These are phyloP conservation scores for Samsoniella hepiali DNA, from an alignment of 2,329 filamentous ascomycete species.

Conservation along the genomic window DNA sequence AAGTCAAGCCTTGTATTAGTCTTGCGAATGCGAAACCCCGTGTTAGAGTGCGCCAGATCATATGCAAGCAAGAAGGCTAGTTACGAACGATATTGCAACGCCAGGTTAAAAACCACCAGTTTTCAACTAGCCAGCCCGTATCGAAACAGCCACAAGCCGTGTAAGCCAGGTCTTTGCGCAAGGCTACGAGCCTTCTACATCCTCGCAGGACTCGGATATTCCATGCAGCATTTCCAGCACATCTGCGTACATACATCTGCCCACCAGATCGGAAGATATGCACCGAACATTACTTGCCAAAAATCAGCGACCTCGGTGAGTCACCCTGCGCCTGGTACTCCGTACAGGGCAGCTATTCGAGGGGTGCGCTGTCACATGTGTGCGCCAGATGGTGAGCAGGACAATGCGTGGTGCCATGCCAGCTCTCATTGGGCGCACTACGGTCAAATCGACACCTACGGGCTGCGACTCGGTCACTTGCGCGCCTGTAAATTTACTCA, in stretches of 20 bases:
- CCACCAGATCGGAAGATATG: background rate
- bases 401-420: background rate
- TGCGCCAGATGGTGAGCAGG: slow-evolving; percentile 2
- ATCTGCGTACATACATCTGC: background rate
- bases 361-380: slow-evolving; percentile 1
- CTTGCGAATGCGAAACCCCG: background rate
- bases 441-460: background rate
- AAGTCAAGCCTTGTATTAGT: background rate
- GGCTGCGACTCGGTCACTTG: background rate
- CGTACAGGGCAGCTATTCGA: background rate
- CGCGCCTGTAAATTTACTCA: background rate
- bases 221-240: background rate
- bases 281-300: background rate
- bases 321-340: background rate
- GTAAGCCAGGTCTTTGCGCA: background rate
- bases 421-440: background rate
- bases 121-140: background rate
- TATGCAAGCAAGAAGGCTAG: slow-evolving; percentile 4
- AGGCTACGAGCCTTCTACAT: background rate
- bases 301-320: background rate
- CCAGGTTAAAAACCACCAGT: background rate
- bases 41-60: background rate
- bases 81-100: background rate
- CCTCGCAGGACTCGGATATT: background rate
- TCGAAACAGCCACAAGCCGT: background rate